Evolutionary conservation across 495 filamentous ascomycete species (phyloP).

Genomic region (Durotheca rogersii): DNA sequence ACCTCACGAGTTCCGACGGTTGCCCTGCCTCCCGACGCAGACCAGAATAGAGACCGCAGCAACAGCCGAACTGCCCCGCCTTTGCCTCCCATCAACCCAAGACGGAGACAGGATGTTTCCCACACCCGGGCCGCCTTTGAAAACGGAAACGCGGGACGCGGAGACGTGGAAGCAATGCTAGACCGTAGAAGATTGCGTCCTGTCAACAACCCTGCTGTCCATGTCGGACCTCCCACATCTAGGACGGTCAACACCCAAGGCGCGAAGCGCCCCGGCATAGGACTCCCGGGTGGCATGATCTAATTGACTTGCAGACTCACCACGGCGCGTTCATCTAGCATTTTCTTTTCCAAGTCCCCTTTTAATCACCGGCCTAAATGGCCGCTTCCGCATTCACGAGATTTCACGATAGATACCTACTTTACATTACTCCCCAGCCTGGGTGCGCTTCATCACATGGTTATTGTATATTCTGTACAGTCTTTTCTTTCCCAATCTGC

Average conservation of each 20-base stretch:
- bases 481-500: constrained; percentile 29
- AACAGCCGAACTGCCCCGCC: constrained; percentile 54
- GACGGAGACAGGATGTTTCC: constrained; percentile 59
- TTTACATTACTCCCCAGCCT: constrained; percentile 20
- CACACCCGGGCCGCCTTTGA: constrained; percentile 55
- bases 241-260: constrained; percentile 34
- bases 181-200: constrained; percentile 56
- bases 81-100: constrained; percentile 70
- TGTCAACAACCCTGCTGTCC: constrained; percentile 40
- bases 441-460: constrained; percentile 18
- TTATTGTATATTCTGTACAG: constrained; percentile 36
- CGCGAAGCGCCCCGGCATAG: constrained; percentile 36
- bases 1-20: constrained; percentile 73
- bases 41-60: constrained; percentile 28
- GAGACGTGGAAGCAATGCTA: constrained; percentile 48
- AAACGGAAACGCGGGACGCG: constrained; percentile 34
- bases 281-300: constrained; percentile 49
- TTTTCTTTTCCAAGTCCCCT: too few relatives aligned
- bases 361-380: constrained; percentile 8
- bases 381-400: constrained; percentile 34
- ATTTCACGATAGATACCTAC: constrained; percentile 38
- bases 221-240: constrained; percentile 36
- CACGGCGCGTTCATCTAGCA: too few relatives aligned
- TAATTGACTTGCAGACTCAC: constrained; percentile 27
- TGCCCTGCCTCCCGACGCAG: constrained; percentile 50